These are phyloP conservation scores for Dichotomocladium elegans DNA, from an alignment of 371 early-diverging fungal genomes.

Conservation along the genomic window DNA sequence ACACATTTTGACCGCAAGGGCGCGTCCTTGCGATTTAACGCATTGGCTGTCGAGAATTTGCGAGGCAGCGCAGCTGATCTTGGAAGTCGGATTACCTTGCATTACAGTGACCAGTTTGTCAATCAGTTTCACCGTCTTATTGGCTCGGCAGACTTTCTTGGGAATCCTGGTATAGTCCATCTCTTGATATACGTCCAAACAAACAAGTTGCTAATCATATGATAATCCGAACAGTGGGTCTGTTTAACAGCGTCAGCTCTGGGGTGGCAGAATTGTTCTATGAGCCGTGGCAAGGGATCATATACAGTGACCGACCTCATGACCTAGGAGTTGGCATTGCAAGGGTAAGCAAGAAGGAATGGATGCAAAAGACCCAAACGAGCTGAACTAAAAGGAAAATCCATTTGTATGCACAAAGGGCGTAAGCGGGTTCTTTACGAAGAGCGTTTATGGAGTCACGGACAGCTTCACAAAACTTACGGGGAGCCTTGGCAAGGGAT, in stretches of 20 bases:
- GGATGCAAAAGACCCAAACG: not conserved
- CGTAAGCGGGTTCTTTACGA: slow-evolving; percentile 85
- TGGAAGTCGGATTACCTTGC: slow-evolving; percentile 72
- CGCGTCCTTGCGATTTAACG: slow-evolving; percentile 89
- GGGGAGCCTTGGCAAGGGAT: slow-evolving; percentile 93
- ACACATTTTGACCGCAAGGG: slow-evolving; percentile 40
- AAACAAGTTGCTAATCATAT: too few species aligned
- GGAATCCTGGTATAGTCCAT: slow-evolving; percentile 86
- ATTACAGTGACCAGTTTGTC: slow-evolving; percentile 88
- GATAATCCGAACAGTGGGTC: slow-evolving; percentile 80
- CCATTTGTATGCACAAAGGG: slow-evolving; percentile 49
- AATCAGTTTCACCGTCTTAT: slow-evolving; percentile 91
- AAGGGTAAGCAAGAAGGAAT: slow-evolving; percentile 43
- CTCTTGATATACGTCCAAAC: too few species aligned
- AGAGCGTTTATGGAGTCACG: slow-evolving; percentile 95
- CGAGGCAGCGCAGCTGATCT: slow-evolving; percentile 76
- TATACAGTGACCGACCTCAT: slow-evolving; percentile 93
- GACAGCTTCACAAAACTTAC: slow-evolving; percentile 95
- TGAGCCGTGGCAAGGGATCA: slow-evolving; percentile 96
- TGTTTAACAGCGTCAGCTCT: slow-evolving; percentile 92
- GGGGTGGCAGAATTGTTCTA: slow-evolving; percentile 97
- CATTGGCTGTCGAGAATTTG: slow-evolving; percentile 87
- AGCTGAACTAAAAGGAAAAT: not conserved
- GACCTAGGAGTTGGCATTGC: slow-evolving; percentile 94
- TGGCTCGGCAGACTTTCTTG: slow-evolving; percentile 96